Conservation (phyloP, 331 rosid species). For the Rosa hybrid region DNA sequence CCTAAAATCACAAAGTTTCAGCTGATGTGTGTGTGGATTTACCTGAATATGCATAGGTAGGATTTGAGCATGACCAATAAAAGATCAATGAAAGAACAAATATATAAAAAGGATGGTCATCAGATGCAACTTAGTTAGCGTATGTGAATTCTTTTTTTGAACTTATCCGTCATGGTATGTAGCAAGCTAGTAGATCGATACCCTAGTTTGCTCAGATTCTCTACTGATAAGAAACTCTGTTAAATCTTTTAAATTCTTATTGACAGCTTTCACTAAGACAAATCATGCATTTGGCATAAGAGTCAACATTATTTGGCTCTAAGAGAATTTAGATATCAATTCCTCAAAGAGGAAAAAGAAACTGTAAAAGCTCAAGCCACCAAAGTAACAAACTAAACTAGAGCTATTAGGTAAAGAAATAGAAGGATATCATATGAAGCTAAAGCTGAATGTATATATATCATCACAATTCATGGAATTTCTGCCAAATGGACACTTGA, state of each 20-base stretch:
- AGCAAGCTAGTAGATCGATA: not conserved
- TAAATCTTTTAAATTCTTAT: not conserved
- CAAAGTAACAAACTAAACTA: too few species aligned
- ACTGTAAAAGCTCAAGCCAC: too few species aligned
- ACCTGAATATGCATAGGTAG: conserved; percentile 53
- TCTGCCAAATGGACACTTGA: too few species aligned
- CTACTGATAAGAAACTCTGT: not conserved
- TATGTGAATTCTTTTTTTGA: not conserved
- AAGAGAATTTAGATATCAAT: too few species aligned
- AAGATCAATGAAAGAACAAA: conserved; percentile 14
- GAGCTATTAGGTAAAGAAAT: too few species aligned
- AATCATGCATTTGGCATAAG: too few species aligned
- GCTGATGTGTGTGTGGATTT: conserved; percentile 92
- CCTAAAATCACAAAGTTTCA: conserved; percentile 88
- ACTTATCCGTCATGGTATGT: not conserved
- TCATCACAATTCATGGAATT: too few species aligned
- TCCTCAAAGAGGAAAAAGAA: too few species aligned
- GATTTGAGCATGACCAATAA: conserved; percentile 32
- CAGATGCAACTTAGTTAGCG: not conserved
- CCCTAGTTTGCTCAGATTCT: not conserved
- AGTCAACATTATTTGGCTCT: too few species aligned
- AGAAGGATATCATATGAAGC: too few species aligned
- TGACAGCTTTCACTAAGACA: not conserved
- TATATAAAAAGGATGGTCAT: not conserved
- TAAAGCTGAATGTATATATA: too few species aligned